phyloP scores from a whole-genome alignment of 2,329 filamentous ascomycete species.

The Neofusicoccum parvum region DNA sequence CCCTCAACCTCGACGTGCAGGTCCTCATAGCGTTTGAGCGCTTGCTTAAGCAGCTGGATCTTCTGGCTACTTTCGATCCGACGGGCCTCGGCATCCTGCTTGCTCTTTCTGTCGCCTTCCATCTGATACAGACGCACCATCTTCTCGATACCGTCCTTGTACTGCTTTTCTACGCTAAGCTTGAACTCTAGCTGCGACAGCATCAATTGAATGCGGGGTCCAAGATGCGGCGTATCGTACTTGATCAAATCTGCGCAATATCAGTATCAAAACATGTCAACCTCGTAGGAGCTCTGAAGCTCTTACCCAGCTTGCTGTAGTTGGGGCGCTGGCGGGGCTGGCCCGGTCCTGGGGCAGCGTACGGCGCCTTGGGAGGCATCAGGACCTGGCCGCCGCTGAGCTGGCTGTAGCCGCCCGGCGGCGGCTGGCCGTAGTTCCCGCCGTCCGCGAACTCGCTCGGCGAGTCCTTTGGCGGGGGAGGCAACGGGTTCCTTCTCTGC shows the following conservation, averaged over 20 bases:
- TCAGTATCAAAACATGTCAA: slow-evolving; percentile 25
- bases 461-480: slow-evolving; percentile 74
- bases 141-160: slow-evolving; percentile 98
- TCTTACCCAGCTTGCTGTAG: slow-evolving; percentile 91
- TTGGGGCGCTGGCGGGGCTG: slow-evolving; percentile 73
- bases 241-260: slow-evolving; percentile 81
- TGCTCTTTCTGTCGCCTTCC: slow-evolving; percentile 95
- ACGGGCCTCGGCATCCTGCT: slow-evolving; percentile 84
- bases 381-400: slow-evolving; percentile 68
- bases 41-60: slow-evolving; percentile 92
- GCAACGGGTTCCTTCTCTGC: slow-evolving; percentile 40
- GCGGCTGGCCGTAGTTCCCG: slow-evolving; percentile 64
- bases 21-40: slow-evolving; percentile 94
- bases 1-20: slow-evolving; percentile 90
- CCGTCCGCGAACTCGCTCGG: slow-evolving; percentile 56
- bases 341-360: slow-evolving; percentile 70
- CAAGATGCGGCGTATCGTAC: slow-evolving; percentile 93
- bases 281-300: slow-evolving; percentile 20
- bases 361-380: slow-evolving; percentile 81
- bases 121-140: slow-evolving; percentile 98
- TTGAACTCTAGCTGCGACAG: slow-evolving; percentile 98
- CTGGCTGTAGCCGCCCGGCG: slow-evolving; percentile 58
- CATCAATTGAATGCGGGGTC: slow-evolving; percentile 98
- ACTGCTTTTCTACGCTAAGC: slow-evolving; percentile 97
- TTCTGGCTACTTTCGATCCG: slow-evolving; percentile 97